These are phyloP conservation scores for Botrytis aclada DNA, from an alignment of 2,329 filamentous ascomycete genomes.

Conservation along the genomic window DNA sequence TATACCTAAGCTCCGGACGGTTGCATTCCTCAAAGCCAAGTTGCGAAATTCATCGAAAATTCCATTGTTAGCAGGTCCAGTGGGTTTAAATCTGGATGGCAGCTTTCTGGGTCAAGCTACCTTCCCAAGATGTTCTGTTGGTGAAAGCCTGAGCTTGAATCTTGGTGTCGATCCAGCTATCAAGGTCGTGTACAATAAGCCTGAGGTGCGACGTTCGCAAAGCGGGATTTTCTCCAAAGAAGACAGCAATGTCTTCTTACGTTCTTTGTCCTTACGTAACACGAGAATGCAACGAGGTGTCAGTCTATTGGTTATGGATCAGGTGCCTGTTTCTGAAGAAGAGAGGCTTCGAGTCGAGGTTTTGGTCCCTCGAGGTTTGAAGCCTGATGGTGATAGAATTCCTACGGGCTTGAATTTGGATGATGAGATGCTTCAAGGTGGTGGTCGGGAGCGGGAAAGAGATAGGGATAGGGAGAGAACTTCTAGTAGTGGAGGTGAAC, in stretches of 20 bases:
- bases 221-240: conserved; percentile 54
- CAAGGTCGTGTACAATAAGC: conserved; percentile 53
- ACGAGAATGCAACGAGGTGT: conserved; percentile 44
- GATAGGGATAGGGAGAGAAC: conserved; percentile 27
- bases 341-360: conserved; percentile 54
- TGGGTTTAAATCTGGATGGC: conserved; percentile 60
- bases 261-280: conserved; percentile 50
- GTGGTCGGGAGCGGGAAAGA: conserved; percentile 28
- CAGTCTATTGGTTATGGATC: conserved; percentile 54
- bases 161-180: conserved; percentile 61
- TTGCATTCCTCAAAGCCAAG: conserved; percentile 57
- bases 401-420: conserved; percentile 36
- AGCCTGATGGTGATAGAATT: conserved; percentile 41
- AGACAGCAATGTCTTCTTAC: conserved; percentile 49
- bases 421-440: conserved; percentile 21
- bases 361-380: conserved; percentile 48
- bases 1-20: conserved; percentile 58
- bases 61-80: conserved; percentile 53
- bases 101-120: conserved; percentile 57
- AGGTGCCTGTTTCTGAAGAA: conserved; percentile 61
- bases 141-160: conserved; percentile 51
- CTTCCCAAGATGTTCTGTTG: conserved; percentile 54
- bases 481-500: neutral
- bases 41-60: conserved; percentile 55
- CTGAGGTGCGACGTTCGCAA: conserved; percentile 50